Evolutionary conservation across 169 alveolate species (phyloP).

Genomic region (Fabrea salina): DNA sequence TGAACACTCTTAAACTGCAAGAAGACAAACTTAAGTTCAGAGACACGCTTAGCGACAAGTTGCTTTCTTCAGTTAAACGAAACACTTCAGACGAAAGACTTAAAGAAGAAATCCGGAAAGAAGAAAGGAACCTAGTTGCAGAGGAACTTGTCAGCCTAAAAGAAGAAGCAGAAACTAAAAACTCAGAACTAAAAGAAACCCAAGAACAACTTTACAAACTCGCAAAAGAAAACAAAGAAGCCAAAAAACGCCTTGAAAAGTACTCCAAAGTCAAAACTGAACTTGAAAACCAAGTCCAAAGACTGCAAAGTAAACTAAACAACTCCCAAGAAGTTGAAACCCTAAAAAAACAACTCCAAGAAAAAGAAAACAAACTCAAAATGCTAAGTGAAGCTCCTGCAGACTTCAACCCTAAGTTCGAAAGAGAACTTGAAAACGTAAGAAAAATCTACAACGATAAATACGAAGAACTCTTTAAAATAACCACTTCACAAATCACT

Average conservation of each 20-base stretch:
- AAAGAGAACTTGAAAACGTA: constrained; percentile 9
- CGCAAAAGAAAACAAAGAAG: neutral
- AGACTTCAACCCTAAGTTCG: neutral
- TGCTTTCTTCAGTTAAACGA: neutral
- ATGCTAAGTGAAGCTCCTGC: neutral
- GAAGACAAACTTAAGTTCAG: neutral
- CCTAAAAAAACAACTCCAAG: constrained; percentile 5
- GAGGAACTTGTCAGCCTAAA: neutral
- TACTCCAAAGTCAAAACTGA: neutral
- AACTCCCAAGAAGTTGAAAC: neutral
- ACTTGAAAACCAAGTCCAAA: neutral
- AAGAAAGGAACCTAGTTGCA: neutral
- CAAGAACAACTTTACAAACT: too few species aligned
- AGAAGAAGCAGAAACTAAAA: neutral
- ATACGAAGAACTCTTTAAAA: constrained; percentile 16
- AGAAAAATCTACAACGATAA: constrained; percentile 23
- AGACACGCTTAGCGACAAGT: neutral
- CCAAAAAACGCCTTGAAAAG: neutral
- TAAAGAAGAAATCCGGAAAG: neutral
- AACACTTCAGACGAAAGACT: neutral
- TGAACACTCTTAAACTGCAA: neutral
- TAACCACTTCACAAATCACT: constrained; percentile 8
- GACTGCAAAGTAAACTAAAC: neutral
- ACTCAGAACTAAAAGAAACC: neutral
- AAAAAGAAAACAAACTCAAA: neutral